Conservation (phyloP, 768 basidiomycete genomes). For the Aureoboletus auriporus region DNA sequence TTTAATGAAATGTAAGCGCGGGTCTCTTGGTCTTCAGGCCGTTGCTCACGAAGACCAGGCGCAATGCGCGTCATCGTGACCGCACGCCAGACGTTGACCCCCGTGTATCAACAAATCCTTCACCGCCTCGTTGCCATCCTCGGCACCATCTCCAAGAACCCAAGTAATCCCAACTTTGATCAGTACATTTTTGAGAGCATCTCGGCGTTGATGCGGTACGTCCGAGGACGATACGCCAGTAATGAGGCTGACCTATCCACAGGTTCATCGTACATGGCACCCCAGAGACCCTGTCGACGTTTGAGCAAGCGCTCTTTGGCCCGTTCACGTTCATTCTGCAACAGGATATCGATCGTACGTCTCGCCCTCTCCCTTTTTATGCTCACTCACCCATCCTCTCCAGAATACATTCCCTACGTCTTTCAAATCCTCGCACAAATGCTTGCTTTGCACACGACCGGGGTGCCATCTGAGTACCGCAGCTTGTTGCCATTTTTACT, state of each 20-base stretch:
- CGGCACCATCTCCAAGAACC: constrained; percentile 88
- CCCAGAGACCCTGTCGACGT: constrained; percentile 60
- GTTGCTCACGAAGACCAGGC: constrained; percentile 44
- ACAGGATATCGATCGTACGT: constrained; percentile 85
- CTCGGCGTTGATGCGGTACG: constrained; percentile 84
- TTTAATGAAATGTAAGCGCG: constrained; percentile 85
- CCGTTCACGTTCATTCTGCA: constrained; percentile 86
- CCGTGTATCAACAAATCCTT: constrained; percentile 62
- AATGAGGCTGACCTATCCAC: background rate
- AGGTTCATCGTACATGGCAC: constrained; percentile 81
- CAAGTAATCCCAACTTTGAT: constrained; percentile 96
- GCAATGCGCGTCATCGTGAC: constrained; percentile 92
- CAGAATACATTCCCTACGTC: constrained; percentile 96
- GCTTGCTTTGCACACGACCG: constrained; percentile 70
- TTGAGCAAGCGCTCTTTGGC: constrained; percentile 80
- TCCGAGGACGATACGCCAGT: background rate
- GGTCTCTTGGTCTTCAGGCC: background rate
- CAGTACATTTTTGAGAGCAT: constrained; percentile 97
- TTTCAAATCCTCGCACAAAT: constrained; percentile 97
- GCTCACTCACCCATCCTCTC: background rate
- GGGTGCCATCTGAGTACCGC: constrained; percentile 75
- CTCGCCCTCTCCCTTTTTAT: constrained; percentile 16
- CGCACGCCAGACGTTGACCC: constrained; percentile 71
- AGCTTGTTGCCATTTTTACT: constrained; percentile 77
- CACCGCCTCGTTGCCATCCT: constrained; percentile 77